Conservation (phyloP, 108 stramenopile genomes). For the Nitzschia sp. region DNA sequence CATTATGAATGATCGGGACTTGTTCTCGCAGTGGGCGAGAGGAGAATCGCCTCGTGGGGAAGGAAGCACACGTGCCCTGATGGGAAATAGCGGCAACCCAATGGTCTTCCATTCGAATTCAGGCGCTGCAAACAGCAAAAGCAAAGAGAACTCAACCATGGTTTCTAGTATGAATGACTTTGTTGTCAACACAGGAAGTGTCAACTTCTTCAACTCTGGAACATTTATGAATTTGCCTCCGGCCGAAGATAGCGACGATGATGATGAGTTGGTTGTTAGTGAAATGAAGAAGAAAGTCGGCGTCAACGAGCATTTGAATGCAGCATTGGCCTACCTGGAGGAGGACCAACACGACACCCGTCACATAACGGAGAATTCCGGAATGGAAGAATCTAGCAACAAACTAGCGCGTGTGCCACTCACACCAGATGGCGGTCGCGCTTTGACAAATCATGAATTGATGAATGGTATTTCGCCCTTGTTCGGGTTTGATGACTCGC, state of each 20-base stretch:
- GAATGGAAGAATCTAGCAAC: slow-evolving; percentile 29
- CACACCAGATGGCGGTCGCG: slow-evolving; percentile 59
- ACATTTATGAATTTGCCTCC: slow-evolving; percentile 25
- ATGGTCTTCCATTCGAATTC: neutral
- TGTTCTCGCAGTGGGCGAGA: slow-evolving; percentile 47
- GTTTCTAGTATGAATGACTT: neutral
- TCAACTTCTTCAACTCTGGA: slow-evolving; percentile 19
- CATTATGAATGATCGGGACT: slow-evolving; percentile 21
- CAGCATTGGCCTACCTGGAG: slow-evolving; percentile 73
- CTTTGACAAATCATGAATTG: slow-evolving; percentile 78
- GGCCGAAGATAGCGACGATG: slow-evolving; percentile 39
- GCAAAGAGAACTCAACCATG: neutral
- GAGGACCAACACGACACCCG: slow-evolving; percentile 33
- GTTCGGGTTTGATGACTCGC: slow-evolving; percentile 77
- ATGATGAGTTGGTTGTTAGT: slow-evolving; percentile 76
- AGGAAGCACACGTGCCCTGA: neutral
- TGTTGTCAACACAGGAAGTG: neutral
- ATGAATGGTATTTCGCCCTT: slow-evolving; percentile 79
- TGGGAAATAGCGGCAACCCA: neutral
- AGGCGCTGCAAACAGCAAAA: neutral
- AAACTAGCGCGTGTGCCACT: slow-evolving; percentile 25
- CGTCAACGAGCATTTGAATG: slow-evolving; percentile 79
- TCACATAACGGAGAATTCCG: neutral
- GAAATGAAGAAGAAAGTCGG: slow-evolving; percentile 85
- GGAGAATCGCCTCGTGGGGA: slow-evolving; percentile 15